Evolutionary conservation across 768 basidiomycete genomes (phyloP), one percentile per base, ranked within the genome.

Genomic region (Trametes cinnabarina): DNA sequence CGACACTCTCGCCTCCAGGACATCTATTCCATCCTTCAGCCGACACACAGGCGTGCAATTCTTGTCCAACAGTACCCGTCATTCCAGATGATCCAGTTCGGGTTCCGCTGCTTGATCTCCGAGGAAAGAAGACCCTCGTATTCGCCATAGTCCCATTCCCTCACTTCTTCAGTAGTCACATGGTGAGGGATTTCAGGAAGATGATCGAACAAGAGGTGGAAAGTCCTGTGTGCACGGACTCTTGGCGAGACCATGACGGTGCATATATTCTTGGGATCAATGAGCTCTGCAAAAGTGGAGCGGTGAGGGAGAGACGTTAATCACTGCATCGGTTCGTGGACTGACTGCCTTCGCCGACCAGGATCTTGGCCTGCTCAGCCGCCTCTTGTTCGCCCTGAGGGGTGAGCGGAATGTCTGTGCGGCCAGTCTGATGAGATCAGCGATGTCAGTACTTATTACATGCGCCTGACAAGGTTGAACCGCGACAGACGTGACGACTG

Each of bases 81-180:
- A 39, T 71, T 79, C 92, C 92, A 96, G 65, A 95, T 94, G n/a
- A 69, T 66, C 93, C 93, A 98, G 32, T 67, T 70, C 3, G 80
- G 75, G 49, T 75, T 80, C 55, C 74, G 79, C 47, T 77, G 78
- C 60, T 84, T 75, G 64, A 96, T 96, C 64, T 96, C 90, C n/a
- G 82, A 74, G n/a, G 86, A 76, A 25, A 80, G 69, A 40, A 94
- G 81, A 5, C 94, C 94, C 69, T 96, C 94, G 67, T 91, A 97
- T 8, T 90, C 83, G 10, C 95, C 86, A 68, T 96, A 96, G 66
- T 96, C 90, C 92, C 92, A 95, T 70, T 95, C 93, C 41, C 84
- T 77, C 23, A 77, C 86, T 22, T 83, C 80, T 63, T 92, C 90
- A 0, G 86, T 84, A 32, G 84, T 68, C 19, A 79, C 65, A 66